phyloP scores from a whole-genome alignment of 2,329 filamentous ascomycete species.

The Calonectria hawksworthii region DNA sequence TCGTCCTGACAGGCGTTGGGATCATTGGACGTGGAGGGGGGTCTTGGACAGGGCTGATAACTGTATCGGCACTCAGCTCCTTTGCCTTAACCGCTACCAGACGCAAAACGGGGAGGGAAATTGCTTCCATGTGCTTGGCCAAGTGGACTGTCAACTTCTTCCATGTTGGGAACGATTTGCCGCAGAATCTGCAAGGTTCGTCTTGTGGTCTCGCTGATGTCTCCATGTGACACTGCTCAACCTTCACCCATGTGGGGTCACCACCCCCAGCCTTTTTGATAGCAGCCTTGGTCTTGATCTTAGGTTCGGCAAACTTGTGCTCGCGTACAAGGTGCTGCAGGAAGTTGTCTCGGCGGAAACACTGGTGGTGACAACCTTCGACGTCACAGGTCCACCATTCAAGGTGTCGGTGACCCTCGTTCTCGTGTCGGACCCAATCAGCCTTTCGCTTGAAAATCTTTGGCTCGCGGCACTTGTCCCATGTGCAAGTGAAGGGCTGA shows the following conservation, averaged over 20 bases:
- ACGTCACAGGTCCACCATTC: conserved; percentile 93
- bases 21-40: conserved; percentile 52
- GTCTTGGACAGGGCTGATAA: conserved; percentile 77
- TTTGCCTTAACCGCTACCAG: conserved; percentile 64
- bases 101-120: conserved; percentile 83
- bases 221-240: conserved; percentile 82
- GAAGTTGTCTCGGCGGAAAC: conserved; percentile 93
- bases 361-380: conserved; percentile 84
- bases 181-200: conserved; percentile 90
- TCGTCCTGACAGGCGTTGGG: conserved; percentile 44
- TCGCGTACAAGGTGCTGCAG: conserved; percentile 92
- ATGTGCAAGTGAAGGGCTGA: conserved; percentile 94
- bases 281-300: conserved; percentile 79
- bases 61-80: conserved; percentile 70
- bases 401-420: conserved; percentile 88
- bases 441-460: conserved; percentile 97
- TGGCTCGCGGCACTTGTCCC: conserved; percentile 83
- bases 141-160: conserved; percentile 95
- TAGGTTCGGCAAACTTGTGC: conserved; percentile 88
- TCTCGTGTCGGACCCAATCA: conserved; percentile 95
- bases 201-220: conserved; percentile 76
- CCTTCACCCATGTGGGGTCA: conserved; percentile 81
- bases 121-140: conserved; percentile 94
- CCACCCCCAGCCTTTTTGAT: conserved; percentile 70
- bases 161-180: conserved; percentile 84